A percentile compares a stretch with the other conserved stretches of the same genome.
phyloP scores from a whole-genome alignment of 2,329 filamentous ascomycete species.

The Sporothrix pallida region DNA sequence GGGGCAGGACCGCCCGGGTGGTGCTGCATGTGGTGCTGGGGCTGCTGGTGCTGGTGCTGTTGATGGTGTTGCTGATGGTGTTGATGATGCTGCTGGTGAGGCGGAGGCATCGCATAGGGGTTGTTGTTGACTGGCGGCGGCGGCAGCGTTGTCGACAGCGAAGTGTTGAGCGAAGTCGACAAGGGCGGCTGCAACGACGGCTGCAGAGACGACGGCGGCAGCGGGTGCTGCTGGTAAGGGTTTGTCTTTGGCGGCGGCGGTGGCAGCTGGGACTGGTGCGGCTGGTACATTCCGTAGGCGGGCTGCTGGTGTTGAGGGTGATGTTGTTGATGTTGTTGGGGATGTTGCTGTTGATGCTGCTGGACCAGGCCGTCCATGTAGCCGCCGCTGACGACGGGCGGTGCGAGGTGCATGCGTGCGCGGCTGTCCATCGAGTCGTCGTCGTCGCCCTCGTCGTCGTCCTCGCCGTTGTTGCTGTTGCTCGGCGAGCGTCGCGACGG shows the following conservation, averaged over 20 bases:
- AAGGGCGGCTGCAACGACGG: no score
- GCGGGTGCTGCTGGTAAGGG: no score
- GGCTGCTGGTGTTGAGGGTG: not conserved
- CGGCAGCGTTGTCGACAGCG: no score
- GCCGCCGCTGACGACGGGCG: conserved; percentile 1
- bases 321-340: not conserved
- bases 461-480: not conserved
- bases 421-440: conserved; percentile 11
- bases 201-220: no score
- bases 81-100: conserved; percentile 2
- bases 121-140: not conserved
- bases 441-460: not conserved
- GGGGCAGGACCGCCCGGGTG: conserved; percentile 1
- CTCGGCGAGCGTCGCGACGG: not conserved
- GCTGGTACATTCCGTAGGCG: conserved; percentile 33
- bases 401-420: not conserved
- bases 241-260: no score
- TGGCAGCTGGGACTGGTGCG: not conserved
- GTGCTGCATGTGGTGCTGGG: conserved; percentile 33
- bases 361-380: conserved; percentile 14
- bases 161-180: no score
- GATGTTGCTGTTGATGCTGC: not conserved
- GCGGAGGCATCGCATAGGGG: conserved; percentile 32
- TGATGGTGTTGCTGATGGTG: conserved; percentile 32
- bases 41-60: conserved; percentile 32